Evolutionary conservation across 805 yeast species (phyloP).

Genomic region (Spathaspora arborariae): DNA sequence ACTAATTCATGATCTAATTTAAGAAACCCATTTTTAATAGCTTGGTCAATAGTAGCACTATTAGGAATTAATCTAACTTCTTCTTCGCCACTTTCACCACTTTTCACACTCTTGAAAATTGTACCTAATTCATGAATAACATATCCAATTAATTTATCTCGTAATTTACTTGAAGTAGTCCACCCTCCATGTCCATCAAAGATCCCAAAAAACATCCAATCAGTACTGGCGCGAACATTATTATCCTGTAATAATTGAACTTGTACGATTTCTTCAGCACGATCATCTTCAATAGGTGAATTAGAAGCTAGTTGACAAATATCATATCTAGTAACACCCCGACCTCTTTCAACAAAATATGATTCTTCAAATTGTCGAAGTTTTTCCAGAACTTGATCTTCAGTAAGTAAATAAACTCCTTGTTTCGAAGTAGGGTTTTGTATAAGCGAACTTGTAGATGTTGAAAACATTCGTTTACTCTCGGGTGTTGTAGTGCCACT

Average conservation of each 20-base stretch:
- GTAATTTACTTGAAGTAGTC: conserved; percentile 81
- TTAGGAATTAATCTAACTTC: conserved; percentile 59
- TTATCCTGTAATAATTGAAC: conserved; percentile 66
- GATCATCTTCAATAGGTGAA: conserved; percentile 91
- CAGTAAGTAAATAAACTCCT: conserved; percentile 54
- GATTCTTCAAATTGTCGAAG: conserved; percentile 77
- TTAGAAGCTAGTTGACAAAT: conserved; percentile 86
- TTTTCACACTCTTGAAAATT: conserved; percentile 43
- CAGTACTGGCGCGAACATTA: conserved; percentile 48
- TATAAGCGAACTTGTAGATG: conserved; percentile 45
- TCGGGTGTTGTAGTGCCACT: background rate
- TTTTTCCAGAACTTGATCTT: conserved; percentile 66
- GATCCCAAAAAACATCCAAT: conserved; percentile 93
- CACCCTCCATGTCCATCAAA: conserved; percentile 98
- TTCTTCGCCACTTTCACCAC: conserved; percentile 22
- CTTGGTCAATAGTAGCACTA: conserved; percentile 69
- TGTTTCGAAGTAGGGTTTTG: conserved; percentile 43
- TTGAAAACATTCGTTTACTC: conserved; percentile 21
- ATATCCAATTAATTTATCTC: conserved; percentile 71
- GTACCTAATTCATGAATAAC: conserved; percentile 77
- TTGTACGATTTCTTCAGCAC: conserved; percentile 76
- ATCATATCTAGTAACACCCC: conserved; percentile 87
- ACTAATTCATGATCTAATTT: conserved; percentile 86
- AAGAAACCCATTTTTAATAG: conserved; percentile 76
- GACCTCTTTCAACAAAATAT: conserved; percentile 73